Base-by-base conservation (phyloP, 176 grass and related monocot genomes). In the Zea mays region DNA sequence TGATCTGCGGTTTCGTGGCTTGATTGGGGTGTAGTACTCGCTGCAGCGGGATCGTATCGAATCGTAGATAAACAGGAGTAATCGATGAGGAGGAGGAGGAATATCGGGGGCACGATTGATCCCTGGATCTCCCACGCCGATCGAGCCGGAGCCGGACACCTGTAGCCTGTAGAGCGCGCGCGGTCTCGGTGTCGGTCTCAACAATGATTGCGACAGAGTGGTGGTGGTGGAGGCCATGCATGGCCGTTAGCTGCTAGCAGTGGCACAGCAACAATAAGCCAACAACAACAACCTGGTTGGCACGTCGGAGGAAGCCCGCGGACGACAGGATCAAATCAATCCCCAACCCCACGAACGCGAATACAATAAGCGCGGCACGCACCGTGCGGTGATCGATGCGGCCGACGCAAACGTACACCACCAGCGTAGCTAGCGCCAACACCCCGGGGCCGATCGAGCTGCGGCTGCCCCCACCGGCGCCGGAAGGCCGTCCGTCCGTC, bases 161-260 rank as follows among this genome's bases (percentile, higher is more conserved):
- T 74, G 69, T 67, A 47, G 62, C 6, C 50, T 7, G 14, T 54
- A 43, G 40, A 41, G n/a, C 76, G 49, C 58, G 9, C 35, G 55
- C 46, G 60, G 70, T 19, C 17, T 19, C 17, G 56, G 4, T 10
- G 41, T 12, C 19, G 67, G 14, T 27, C 41, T 5, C 42, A 4
- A 2, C 48, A 57, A 67, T 79, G 80, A 83, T 62, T 37, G 42
- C 19, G n/a, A 77, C 65, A 73, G 75, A 84, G 81, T 69, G 64
- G 77, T 81, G 86, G 81, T 69, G 64, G 77, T 81, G 86, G 71
- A 49, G 71, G 66, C 48, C 86, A 81, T 72, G 82, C 86, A 81
- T 67, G 82, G 82, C 62, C 62, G 34, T 73, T 49, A 39, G 60
- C 46, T 54, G 65, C 64, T 49, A 41, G 58, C 78, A 5, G 2